These are phyloP conservation scores for Eutypa lata DNA, from an alignment of 2,329 filamentous ascomycete species.

Conservation along the genomic window DNA sequence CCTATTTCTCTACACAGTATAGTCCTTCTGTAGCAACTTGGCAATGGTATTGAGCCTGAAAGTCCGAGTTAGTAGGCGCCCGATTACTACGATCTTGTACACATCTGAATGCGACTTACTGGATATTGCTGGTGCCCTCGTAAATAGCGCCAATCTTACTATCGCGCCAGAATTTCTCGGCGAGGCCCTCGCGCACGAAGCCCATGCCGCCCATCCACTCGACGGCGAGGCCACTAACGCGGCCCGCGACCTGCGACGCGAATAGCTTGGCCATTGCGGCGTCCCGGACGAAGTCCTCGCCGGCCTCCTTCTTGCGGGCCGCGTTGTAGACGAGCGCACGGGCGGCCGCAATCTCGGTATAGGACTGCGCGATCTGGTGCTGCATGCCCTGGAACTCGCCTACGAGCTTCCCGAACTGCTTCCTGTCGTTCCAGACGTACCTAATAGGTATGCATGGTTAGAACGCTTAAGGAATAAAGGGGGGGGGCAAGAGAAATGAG, in stretches of 20 bases:
- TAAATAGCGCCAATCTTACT: constrained; percentile 99
- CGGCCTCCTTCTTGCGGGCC: constrained; percentile 95
- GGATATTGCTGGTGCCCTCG: constrained; percentile 81
- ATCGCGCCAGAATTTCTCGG: constrained; percentile 97
- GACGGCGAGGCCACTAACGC: constrained; percentile 79
- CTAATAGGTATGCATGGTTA: constrained; percentile 21
- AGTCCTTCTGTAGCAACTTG: constrained; percentile 61
- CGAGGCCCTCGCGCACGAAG: constrained; percentile 91
- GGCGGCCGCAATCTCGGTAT: constrained; percentile 88
- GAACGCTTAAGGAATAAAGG: constrained; percentile 25
- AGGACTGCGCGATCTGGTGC: constrained; percentile 95
- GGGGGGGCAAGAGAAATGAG: constrained; percentile 23
- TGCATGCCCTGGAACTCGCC: constrained; percentile 99
- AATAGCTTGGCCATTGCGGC: constrained; percentile 98
- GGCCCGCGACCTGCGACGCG: constrained; percentile 86
- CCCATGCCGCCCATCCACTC: constrained; percentile 99
- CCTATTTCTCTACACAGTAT: constrained; percentile 42
- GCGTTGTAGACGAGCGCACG: constrained; percentile 94
- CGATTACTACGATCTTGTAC: too few relatives aligned
- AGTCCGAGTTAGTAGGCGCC: constrained; percentile 19
- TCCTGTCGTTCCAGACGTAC: constrained; percentile 97
- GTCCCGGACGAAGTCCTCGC: constrained; percentile 90
- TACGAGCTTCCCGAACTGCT: constrained; percentile 90
- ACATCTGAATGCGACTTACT: too few relatives aligned
- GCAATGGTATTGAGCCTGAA: constrained; percentile 60